Conservation (phyloP, 2,329 filamentous ascomycete species). For the Blastomyces parvus region DNA sequence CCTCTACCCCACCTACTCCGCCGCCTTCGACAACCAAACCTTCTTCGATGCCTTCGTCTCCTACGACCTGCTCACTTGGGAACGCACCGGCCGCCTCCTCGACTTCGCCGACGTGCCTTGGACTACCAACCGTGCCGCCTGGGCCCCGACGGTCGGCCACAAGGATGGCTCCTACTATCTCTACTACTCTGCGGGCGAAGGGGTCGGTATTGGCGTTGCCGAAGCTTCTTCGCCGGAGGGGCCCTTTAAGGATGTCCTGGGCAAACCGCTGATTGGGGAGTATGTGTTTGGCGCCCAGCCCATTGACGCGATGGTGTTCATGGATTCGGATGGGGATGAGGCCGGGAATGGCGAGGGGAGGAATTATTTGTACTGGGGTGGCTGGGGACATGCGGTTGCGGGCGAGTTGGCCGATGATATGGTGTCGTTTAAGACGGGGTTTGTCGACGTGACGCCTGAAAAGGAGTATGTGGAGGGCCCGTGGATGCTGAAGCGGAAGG, state of each 20-base stretch:
- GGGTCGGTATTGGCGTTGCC: conserved; percentile 38
- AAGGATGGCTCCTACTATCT: conserved; percentile 42
- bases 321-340: conserved; percentile 32
- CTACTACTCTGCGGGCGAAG: conserved; percentile 44
- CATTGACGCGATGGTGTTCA: conserved; percentile 40
- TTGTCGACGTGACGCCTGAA: conserved; percentile 39
- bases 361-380: conserved; percentile 13
- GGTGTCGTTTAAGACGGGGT: conserved; percentile 37
- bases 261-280: conserved; percentile 35
- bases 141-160: conserved; percentile 40
- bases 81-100: conserved; percentile 39
- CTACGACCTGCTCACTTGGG: conserved; percentile 42
- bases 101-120: conserved; percentile 34
- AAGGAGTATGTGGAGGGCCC: conserved; percentile 38
- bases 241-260: conserved; percentile 37
- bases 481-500: conserved; percentile 37
- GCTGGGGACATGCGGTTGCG: conserved; percentile 36
- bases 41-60: conserved; percentile 46
- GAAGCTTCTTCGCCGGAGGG: conserved; percentile 31
- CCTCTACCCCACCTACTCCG: conserved; percentile 42
- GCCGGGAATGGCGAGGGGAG: background rate
- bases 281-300: conserved; percentile 42
- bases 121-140: conserved; percentile 38
- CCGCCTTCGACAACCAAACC: conserved; percentile 39
- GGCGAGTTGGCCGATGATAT: conserved; percentile 38